Base-by-base conservation (phyloP, 768 basidiomycete species). In the Suillus fuscotomentosus region DNA sequence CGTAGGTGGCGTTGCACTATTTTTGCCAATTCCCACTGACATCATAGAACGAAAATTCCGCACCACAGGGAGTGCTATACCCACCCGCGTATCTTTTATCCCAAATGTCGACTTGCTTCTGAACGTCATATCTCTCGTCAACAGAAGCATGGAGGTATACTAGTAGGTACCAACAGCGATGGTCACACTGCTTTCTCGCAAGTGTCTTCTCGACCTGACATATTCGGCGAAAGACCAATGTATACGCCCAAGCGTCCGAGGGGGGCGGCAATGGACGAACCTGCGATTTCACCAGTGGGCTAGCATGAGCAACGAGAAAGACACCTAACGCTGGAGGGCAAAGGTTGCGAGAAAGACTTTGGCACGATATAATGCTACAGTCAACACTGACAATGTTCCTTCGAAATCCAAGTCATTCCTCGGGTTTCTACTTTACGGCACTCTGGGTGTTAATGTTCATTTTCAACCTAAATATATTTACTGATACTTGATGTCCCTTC, bases 11-110 rank as follows among this genome's bases (percentile, higher is more conserved):
- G 41, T 65, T 15, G 47, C 15, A 17, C 38, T 61, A 11, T 66
- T 66, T 50, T 66, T 27, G 56, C 62, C 24, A 64, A 60, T 20
- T 34, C 59, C 22, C 63, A 64, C 43, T 47, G 56, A 48, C 31
- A 42, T 24, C 63, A 66, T 42, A 38, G 50, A 34, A 51, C 20
- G 34, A 63, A 45, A 43, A 57, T 60, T 24, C 27, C 31, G 20
- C 20, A 50, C 17, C n/a, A 15, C 39, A 15, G 22, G 43, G n/a
- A 41, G 39, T 24, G 55, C 31, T 31, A 60, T 64, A 31, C 42
- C 65, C 17, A 60, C 45, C n/a, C 45, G 63, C 54, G 34, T 36
- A 51, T 65, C 55, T 9, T 42, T n/a, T 13, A 34, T 22, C 27
- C 14, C 27, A 8, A 17, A 45, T 34, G 15, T 31, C 22, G 31